These are phyloP conservation scores for Thielaviopsis ethacetica DNA, from an alignment of 2,329 filamentous ascomycete species.

Conservation along the genomic window DNA sequence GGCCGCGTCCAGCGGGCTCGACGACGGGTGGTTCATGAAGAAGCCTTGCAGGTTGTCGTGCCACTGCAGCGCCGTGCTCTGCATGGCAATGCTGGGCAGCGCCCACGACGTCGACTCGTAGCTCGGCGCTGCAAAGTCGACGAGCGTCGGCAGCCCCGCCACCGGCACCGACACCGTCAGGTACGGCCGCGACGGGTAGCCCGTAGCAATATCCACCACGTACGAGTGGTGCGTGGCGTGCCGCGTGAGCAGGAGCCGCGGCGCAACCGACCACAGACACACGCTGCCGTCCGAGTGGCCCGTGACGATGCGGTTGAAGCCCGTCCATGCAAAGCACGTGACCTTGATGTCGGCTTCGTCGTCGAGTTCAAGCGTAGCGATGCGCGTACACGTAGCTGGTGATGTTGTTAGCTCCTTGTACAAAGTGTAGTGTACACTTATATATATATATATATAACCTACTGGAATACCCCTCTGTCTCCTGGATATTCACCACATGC, in stretches of 20 bases:
- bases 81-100: constrained; percentile 32
- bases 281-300: constrained; percentile 42
- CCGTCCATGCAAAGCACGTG: constrained; percentile 38
- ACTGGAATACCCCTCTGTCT: constrained; percentile 16
- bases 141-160: constrained; percentile 34
- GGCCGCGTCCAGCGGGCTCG: constrained; percentile 34
- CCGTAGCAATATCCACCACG: constrained; percentile 37
- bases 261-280: constrained; percentile 38
- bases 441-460: too few species aligned
- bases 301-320: constrained; percentile 35
- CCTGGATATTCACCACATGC: constrained; percentile 28
- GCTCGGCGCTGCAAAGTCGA: constrained; percentile 36
- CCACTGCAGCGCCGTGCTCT: constrained; percentile 37
- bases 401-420: too few species aligned
- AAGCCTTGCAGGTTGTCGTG: constrained; percentile 39
- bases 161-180: constrained; percentile 38
- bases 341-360: constrained; percentile 32
- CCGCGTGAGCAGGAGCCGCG: constrained; percentile 31
- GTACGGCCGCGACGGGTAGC: constrained; percentile 39
- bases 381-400: constrained; percentile 25
- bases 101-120: constrained; percentile 37
- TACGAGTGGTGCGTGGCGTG: constrained; percentile 36
- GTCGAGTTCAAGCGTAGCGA: constrained; percentile 28
- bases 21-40: constrained; percentile 34
- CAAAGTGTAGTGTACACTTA: not conserved